A percentile compares a stretch with the other conserved stretches of the same genome.
phyloP scores from a whole-genome alignment of 2,329 filamentous ascomycete species.

The Aspergillus ruber region DNA sequence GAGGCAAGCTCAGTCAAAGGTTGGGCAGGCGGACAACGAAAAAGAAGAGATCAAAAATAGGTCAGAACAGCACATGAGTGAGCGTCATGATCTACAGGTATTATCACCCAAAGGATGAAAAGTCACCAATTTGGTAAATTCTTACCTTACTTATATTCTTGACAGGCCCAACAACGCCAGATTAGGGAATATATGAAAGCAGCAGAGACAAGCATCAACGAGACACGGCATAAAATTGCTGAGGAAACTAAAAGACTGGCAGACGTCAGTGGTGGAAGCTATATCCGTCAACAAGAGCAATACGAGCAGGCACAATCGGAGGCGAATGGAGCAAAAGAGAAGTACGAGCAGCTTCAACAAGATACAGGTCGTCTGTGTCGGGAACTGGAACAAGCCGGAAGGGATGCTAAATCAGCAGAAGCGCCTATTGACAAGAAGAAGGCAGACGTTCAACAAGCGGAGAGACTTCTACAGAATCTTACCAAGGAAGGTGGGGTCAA shows the following conservation, averaged over 20 bases:
- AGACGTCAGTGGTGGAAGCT: conserved; percentile 63
- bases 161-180: conserved; percentile 59
- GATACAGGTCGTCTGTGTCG: conserved; percentile 29
- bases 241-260: conserved; percentile 53
- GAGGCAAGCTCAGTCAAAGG: conserved; percentile 38
- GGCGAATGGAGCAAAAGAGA: conserved; percentile 40
- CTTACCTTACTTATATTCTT: conserved; percentile 10
- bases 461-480: conserved; percentile 48
- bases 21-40: conserved; percentile 42
- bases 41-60: conserved; percentile 45
- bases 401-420: conserved; percentile 18
- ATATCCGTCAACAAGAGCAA: conserved; percentile 55
- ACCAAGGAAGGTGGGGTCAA: conserved; percentile 53
- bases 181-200: conserved; percentile 55
- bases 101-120: not conserved
- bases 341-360: conserved; percentile 38
- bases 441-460: conserved; percentile 49
- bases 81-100: conserved; percentile 50
- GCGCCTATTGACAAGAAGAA: conserved; percentile 39
- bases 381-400: conserved; percentile 28
- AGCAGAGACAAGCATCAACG: conserved; percentile 40
- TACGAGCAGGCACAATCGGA: conserved; percentile 53
- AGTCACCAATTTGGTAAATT: not conserved
- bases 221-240: conserved; percentile 40
- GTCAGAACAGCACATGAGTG: conserved; percentile 48